Evolutionary conservation across 2,329 filamentous ascomycete genomes (phyloP).

Genomic region (Pseudopyrenochaeta lycopersici): DNA sequence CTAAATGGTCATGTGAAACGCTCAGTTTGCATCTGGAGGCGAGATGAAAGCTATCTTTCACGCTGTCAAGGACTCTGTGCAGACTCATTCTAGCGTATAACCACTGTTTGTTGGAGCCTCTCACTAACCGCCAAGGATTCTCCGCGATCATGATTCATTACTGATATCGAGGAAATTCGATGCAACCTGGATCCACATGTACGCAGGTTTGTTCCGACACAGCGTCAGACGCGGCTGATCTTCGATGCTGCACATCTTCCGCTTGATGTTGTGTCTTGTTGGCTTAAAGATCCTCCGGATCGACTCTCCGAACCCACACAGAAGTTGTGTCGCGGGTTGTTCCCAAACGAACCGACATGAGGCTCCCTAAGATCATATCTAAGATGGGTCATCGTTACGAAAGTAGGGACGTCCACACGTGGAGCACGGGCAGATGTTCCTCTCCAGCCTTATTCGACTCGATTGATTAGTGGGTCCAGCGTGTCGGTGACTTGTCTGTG

Average conservation of each 20-base stretch:
- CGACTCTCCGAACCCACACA: too few species aligned
- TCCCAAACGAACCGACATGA: too few species aligned
- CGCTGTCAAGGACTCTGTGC: neutral
- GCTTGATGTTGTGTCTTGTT: neutral
- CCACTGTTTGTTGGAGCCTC: neutral
- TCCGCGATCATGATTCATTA: neutral
- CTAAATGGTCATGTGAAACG: too few species aligned
- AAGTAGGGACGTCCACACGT: too few species aligned
- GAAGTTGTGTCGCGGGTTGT: too few species aligned
- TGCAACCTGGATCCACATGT: neutral
- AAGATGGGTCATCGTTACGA: too few species aligned
- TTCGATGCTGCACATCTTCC: neutral
- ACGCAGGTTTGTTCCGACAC: neutral
- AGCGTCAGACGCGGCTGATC: neutral
- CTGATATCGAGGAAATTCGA: neutral
- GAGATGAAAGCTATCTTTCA: neutral
- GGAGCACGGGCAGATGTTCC: too few species aligned
- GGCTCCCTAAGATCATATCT: too few species aligned
- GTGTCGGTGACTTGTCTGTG: too few species aligned
- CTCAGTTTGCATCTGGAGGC: too few species aligned
- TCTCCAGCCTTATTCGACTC: too few species aligned
- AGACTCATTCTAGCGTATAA: neutral
- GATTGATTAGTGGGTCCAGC: too few species aligned
- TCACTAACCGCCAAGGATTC: neutral
- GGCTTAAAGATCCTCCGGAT: neutral